These are phyloP conservation scores for Amborella trichopoda DNA, from an alignment of 164 flowering plant genomes.

Conservation along the genomic window DNA sequence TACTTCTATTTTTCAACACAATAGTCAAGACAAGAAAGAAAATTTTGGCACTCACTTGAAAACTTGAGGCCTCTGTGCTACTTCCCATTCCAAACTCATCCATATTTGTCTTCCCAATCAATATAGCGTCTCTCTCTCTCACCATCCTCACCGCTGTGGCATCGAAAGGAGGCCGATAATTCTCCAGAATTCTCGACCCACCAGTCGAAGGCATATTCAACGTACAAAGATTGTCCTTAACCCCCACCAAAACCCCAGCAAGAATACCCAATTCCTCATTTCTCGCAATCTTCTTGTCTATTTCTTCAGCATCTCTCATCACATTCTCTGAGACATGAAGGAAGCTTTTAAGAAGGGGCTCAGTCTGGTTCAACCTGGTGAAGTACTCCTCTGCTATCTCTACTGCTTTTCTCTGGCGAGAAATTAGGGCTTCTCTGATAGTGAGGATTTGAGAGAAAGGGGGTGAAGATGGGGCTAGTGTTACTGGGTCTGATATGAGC, in stretches of 20 bases:
- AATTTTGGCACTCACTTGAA: too few relatives aligned
- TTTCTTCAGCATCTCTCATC: slow-evolving; percentile 34
- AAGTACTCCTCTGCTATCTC: slow-evolving; percentile 45
- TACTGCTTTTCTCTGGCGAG: slow-evolving; percentile 27
- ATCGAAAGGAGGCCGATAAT: slow-evolving; percentile 65
- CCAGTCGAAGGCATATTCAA: slow-evolving; percentile 76
- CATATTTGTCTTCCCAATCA: slow-evolving; percentile 91
- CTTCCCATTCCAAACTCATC: slow-evolving; percentile 99
- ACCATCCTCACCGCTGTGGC: slow-evolving; percentile 76
- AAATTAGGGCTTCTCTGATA: slow-evolving; percentile 25
- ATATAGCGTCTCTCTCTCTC: slow-evolving; percentile 58
- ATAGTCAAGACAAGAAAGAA: too few relatives aligned
- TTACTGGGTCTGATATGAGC: too few relatives aligned
- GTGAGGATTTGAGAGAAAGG: slow-evolving; percentile 30
- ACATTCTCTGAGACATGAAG: slow-evolving; percentile 42
- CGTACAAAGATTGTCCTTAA: slow-evolving; percentile 87
- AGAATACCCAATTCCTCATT: slow-evolving; percentile 51
- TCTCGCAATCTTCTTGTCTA: slow-evolving; percentile 42
- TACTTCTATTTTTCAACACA: too few relatives aligned
- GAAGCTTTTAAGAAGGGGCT: slow-evolving; percentile 61
- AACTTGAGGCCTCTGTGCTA: slow-evolving; percentile 78
- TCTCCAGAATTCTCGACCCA: slow-evolving; percentile 61
- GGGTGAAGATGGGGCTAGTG: slow-evolving; percentile 11
- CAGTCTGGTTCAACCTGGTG: slow-evolving; percentile 39
- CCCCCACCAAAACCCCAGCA: slow-evolving; percentile 71